Conservation (phyloP, 441 rosid genomes). For the Codiaeum variegatum region DNA sequence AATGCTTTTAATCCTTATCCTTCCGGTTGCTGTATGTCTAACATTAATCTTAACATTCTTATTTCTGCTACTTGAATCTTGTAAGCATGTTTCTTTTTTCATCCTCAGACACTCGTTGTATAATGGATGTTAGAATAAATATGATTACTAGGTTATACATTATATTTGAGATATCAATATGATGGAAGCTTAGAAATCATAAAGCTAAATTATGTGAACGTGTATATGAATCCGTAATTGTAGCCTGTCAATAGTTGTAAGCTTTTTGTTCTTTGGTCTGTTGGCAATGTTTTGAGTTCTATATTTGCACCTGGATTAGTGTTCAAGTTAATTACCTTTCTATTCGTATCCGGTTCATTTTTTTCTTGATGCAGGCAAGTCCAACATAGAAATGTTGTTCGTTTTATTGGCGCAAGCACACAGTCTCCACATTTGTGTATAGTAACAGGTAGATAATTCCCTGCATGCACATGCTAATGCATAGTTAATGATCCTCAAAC, state of each 20-base stretch:
- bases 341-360: neutral
- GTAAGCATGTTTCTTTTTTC: neutral
- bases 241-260: neutral
- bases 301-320: neutral
- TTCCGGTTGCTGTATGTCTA: neutral
- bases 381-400: conserved; percentile 60
- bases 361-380: conserved; percentile 48
- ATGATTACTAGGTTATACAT: neutral
- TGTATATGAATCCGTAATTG: neutral
- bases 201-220: neutral
- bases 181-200: neutral
- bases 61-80: neutral
- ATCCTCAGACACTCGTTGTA: neutral
- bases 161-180: neutral
- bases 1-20: neutral
- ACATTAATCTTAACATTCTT: neutral
- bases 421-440: conserved; percentile 59
- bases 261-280: conserved; percentile 4
- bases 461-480: neutral
- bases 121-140: neutral
- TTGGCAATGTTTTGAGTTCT: neutral
- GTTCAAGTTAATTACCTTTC: neutral
- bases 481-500: neutral
- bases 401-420: conserved; percentile 70
- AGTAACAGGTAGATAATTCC: conserved; percentile 51